Evolutionary conservation across 1,139 yeast species (phyloP), one percentile per base, ranked within the genome.

Genomic region (Wickerhamomyces sp.): DNA sequence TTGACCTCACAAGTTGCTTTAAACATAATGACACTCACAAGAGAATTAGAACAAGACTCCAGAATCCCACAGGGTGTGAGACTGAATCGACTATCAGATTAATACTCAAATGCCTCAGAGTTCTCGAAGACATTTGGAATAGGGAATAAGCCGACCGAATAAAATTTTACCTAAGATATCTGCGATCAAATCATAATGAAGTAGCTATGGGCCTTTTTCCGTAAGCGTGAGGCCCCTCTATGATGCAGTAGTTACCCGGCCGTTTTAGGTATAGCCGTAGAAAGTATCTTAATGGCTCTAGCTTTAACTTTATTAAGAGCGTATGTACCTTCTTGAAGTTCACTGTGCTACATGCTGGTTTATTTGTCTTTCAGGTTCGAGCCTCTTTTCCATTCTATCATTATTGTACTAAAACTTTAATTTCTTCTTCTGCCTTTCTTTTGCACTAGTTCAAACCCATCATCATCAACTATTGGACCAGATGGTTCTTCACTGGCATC

Each of bases 381-480:
- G 31, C 10, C 3, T 29, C 13, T 10, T 29, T 6, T 10, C 4
- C 31, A 10, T 18, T 18, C 23, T 18, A 18, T 18, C 4, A 29
- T 29, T 29, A 29, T 9, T 29, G 31, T 29, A 4, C 10, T 29
- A 29, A 29, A 6, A 4, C 31, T 45, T 41, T 43, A 46, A 33
- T 44, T n/a, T 45, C 55, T 55, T 50, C 69, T 69, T 62, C 73
- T 75, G 27, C 84, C 81, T 59, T 76, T 82, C 59, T 76, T 81
- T 58, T 83, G 89, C 10, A 91, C 97, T 51, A 90, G 67, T 57
- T 90, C 93, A 60, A 91, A 91, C 2, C 98, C 98, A 62, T 91
- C 97, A 32, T 91, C 98, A 62, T 91, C 97, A 11, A 91, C 74
- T 11, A 86, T 63, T 9, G 96, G 96, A 27, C 68, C 67, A 29